Evolutionary conservation across 1,139 yeast species (phyloP).

Genomic region (Diutina neorugosa): DNA sequence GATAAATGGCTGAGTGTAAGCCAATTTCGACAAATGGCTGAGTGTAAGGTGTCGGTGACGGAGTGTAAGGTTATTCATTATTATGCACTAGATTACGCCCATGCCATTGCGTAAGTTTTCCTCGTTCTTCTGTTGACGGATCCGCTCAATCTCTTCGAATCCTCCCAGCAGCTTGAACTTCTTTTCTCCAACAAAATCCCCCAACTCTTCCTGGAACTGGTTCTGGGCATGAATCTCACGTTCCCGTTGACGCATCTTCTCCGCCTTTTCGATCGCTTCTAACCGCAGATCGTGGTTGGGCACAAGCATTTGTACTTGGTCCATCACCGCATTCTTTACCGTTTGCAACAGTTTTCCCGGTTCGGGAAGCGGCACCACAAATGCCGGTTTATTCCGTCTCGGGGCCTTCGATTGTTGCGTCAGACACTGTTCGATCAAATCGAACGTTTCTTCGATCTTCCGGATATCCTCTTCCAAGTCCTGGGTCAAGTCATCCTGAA

Average conservation of each 20-base stretch:
- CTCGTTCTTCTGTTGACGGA: constrained; percentile 54
- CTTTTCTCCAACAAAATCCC: constrained; percentile 67
- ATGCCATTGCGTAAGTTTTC: constrained; percentile 30
- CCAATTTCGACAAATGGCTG: no score
- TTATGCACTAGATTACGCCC: not conserved
- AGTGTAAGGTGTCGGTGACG: no score
- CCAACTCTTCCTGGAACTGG: constrained; percentile 80
- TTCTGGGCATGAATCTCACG: constrained; percentile 43
- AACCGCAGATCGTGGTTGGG: constrained; percentile 81
- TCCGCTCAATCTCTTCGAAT: constrained; percentile 69
- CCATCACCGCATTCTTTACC: constrained; percentile 67
- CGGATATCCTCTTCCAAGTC: constrained; percentile 74
- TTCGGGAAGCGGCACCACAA: constrained; percentile 41
- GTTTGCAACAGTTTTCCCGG: constrained; percentile 57
- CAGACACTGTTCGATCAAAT: constrained; percentile 70
- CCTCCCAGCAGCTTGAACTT: constrained; percentile 80
- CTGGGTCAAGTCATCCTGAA: constrained; percentile 75
- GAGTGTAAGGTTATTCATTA: no score
- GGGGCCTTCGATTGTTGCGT: constrained; percentile 45
- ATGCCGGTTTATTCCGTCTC: constrained; percentile 17
- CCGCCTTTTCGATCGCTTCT: constrained; percentile 85
- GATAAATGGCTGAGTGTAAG: no score
- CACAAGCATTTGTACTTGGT: constrained; percentile 63
- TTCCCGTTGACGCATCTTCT: constrained; percentile 65
- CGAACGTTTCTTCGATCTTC: constrained; percentile 72